phyloP scores from a whole-genome alignment of 192 early-diverging fungal genomes.

The Bifiguratus adelaidae region DNA sequence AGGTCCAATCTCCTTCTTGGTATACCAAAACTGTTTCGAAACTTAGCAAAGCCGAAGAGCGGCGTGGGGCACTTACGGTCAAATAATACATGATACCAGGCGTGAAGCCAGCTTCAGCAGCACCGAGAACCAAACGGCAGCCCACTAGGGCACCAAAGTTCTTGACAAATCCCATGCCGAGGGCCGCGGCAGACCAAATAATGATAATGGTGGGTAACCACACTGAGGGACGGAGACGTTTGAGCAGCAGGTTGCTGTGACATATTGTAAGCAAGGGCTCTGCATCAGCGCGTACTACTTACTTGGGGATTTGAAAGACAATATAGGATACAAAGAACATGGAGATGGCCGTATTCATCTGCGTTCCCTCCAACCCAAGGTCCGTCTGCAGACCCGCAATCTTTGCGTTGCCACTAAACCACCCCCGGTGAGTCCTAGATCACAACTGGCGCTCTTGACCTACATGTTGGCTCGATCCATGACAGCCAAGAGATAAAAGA shows the following conservation, averaged over 20 bases:
- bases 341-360: background rate
- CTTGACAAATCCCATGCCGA: background rate
- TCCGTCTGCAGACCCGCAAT: background rate
- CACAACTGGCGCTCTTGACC: background rate
- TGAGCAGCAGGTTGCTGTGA: background rate
- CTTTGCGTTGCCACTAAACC: background rate
- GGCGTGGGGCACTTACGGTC: too few species aligned
- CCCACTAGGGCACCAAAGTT: background rate
- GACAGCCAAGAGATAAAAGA: background rate
- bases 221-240: background rate
- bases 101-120: background rate
- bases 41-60: too few species aligned
- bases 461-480: background rate
- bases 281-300: too few species aligned
- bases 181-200: background rate
- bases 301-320: background rate
- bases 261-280: too few species aligned
- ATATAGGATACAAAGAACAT: background rate
- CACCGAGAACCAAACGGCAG: background rate
- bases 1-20: background rate
- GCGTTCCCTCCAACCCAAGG: background rate
- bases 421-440: background rate
- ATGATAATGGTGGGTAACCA: background rate
- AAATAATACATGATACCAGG: background rate
- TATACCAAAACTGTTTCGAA: too few species aligned